Base-by-base conservation (phyloP, 1,284 basidiomycete genomes). In the Heterobasidion irregulare region DNA sequence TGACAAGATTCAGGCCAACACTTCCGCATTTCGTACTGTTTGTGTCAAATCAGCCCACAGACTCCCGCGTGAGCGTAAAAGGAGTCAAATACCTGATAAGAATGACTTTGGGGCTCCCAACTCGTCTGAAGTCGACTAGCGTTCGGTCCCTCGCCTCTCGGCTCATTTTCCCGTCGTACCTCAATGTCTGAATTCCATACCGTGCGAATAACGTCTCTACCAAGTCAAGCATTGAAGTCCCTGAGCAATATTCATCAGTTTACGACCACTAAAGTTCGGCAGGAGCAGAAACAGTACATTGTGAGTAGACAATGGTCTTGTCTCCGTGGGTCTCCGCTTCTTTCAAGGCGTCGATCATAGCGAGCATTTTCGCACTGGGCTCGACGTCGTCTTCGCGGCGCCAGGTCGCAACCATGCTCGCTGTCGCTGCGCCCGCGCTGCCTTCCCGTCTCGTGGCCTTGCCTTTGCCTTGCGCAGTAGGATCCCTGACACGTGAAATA, bases 191-290 rank as follows among this genome's bases (percentile, higher is more conserved):
- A n/a, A 86, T 78, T 1, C 80, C 82, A 63, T 84, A 70, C 15
- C 80, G 73, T 8, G 72, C 70, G 61, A 86, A 78, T 32, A 83
- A 54, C 16, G 69, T 77, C 60, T 84, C 82, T 47, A 86, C 68
- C 13, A 86, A 68, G 63, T 85, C 80, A 33, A 87, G 74, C 80
- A 86, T 84, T 1, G 82, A 83, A 0, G 84, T 87, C 84, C 84
- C 84, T 86, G 57, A 46, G 16, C 12, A 19, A 55, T 13, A 16
- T 19, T 8, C 3, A 36, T 55, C 33, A 56, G n/a, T 46, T 26
- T 6, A 26, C 26, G 3, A 26, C 4, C 26, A 5, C 0, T 4
- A 5, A 5, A 26, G 26, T 26, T 26, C 26, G 13, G 4, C 18
- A 12, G n/a, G 15, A 32, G 13, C 58, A 26, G 56, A 51, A 18